Evolutionary conservation across 148 eudicot genomes (phyloP).

Genomic region (Cornus suecica): DNA sequence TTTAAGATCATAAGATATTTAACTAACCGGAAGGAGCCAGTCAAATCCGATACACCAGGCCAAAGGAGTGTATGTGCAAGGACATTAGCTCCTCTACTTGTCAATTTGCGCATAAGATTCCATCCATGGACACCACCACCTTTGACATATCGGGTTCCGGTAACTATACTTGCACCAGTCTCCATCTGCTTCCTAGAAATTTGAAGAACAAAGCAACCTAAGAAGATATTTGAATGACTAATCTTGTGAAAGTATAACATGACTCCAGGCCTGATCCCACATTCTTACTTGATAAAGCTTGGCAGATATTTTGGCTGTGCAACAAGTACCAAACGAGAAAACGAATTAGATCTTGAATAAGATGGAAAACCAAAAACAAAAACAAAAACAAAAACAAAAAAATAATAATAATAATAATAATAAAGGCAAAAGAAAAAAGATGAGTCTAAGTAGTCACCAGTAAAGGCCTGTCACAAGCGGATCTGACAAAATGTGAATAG

Average conservation of each 20-base stretch:
- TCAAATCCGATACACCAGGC: slow-evolving; percentile 99
- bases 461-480: neutral
- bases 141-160: slow-evolving; percentile 91
- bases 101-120: slow-evolving; percentile 95
- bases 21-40: slow-evolving; percentile 90
- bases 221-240: neutral
- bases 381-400: too few species aligned
- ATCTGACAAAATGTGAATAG: neutral
- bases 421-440: too few species aligned
- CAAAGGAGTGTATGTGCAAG: slow-evolving; percentile 95
- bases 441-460: too few species aligned
- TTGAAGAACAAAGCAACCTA: neutral
- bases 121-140: slow-evolving; percentile 99
- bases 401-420: too few species aligned
- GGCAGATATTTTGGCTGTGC: slow-evolving; percentile 95
- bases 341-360: slow-evolving; percentile 5
- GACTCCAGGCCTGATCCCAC: neutral
- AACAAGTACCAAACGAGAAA: slow-evolving; percentile 12
- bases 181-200: slow-evolving; percentile 77
- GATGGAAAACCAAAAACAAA: too few species aligned
- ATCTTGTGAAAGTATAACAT: neutral
- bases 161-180: slow-evolving; percentile 88
- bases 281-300: slow-evolving; percentile 82
- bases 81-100: slow-evolving; percentile 97
- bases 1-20: neutral